Percentiles rank a stretch among this genome's conserved stretches.
phyloP scores from a whole-genome alignment of 1,284 basidiomycete genomes.

The Apiotrichum siamense region DNA sequence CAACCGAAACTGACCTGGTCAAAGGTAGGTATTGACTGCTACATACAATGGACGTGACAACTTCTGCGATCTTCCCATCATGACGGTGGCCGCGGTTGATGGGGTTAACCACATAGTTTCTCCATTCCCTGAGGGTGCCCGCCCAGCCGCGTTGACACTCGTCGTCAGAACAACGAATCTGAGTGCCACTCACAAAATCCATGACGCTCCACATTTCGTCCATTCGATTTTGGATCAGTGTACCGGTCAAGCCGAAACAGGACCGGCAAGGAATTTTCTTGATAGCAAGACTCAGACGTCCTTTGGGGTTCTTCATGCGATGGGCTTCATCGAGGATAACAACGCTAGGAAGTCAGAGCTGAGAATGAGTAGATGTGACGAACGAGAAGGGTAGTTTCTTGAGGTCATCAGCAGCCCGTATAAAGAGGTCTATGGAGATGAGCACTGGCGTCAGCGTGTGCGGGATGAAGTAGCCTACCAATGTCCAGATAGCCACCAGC shows the following conservation, averaged over 20 bases:
- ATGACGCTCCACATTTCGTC: slow-evolving; percentile 51
- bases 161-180: neutral
- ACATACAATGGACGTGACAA: slow-evolving; percentile 40
- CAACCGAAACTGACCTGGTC: slow-evolving; percentile 2
- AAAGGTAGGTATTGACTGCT: neutral
- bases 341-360: slow-evolving; percentile 18
- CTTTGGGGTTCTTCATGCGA: slow-evolving; percentile 36
- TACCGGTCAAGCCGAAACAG: slow-evolving; percentile 40
- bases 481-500: slow-evolving; percentile 37
- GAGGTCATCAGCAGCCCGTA: slow-evolving; percentile 23
- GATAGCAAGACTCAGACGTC: slow-evolving; percentile 42
- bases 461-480: too few relatives aligned
- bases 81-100: slow-evolving; percentile 46
- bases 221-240: slow-evolving; percentile 49
- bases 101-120: slow-evolving; percentile 37
- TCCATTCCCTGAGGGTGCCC: slow-evolving; percentile 44
- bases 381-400: slow-evolving; percentile 39
- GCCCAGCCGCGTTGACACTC: slow-evolving; percentile 41
- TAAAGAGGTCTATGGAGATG: slow-evolving; percentile 30
- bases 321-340: slow-evolving; percentile 47
- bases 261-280: slow-evolving; percentile 39
- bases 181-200: slow-evolving; percentile 40
- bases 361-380: slow-evolving; percentile 1
- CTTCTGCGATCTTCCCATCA: slow-evolving; percentile 41
- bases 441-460: slow-evolving; percentile 24